These are phyloP conservation scores for Exophiala oligosperma DNA, from an alignment of 2,329 filamentous ascomycete species.

Conservation along the genomic window DNA sequence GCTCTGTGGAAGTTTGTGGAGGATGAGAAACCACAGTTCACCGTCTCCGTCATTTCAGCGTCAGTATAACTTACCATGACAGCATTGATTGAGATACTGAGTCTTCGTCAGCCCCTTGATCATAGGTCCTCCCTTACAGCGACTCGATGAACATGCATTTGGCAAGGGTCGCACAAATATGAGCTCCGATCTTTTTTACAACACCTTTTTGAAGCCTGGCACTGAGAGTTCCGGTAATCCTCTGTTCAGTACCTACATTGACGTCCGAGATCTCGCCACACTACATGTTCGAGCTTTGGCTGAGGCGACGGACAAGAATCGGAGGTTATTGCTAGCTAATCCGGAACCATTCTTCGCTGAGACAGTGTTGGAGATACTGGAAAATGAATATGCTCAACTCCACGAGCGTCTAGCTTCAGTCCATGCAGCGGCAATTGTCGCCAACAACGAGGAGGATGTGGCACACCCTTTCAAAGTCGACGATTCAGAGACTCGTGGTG, in stretches of 20 bases:
- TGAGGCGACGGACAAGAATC: not conserved
- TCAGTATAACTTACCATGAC: not conserved
- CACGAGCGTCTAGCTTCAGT: not conserved
- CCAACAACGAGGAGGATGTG: slow-evolving; percentile 2
- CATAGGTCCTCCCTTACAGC: slow-evolving; percentile 5
- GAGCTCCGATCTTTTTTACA: slow-evolving; percentile 8
- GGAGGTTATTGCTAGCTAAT: slow-evolving; percentile 3
- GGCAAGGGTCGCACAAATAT: slow-evolving; percentile 2
- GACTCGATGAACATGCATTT: not conserved
- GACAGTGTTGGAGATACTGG: slow-evolving; percentile 1
- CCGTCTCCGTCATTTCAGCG: slow-evolving; percentile 1
- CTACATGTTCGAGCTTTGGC: slow-evolving; percentile 7
- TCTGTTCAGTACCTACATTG: slow-evolving; percentile 8
- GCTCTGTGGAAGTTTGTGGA: slow-evolving; percentile 65
- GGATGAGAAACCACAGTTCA: slow-evolving; percentile 55
- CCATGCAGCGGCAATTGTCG: not conserved
- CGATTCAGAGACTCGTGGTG: not conserved
- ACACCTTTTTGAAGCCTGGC: not conserved
- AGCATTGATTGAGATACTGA: not conserved
- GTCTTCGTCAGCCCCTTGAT: not conserved
- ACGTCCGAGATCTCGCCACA: slow-evolving; percentile 2
- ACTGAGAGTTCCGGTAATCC: not conserved
- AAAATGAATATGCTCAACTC: slow-evolving; percentile 1
- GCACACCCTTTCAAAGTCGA: not conserved
- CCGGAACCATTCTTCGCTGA: slow-evolving; percentile 5